These are phyloP conservation scores for Beta macrorhiza DNA, from an alignment of 179 eudicot genomes.

Conservation along the genomic window DNA sequence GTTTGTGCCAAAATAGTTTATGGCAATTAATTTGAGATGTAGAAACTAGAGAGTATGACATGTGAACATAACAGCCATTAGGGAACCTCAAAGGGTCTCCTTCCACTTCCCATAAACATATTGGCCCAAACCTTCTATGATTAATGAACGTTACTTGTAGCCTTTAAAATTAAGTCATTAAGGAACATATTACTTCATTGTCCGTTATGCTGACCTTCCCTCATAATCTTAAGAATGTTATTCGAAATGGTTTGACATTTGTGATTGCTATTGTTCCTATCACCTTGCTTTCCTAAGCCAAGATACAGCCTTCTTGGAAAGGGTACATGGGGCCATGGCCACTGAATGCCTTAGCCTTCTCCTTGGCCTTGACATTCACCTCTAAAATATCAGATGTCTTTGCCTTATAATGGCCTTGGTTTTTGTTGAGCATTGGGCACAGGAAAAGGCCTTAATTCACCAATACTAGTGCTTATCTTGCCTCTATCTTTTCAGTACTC, in stretches of 20 bases:
- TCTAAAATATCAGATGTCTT: too few relatives aligned
- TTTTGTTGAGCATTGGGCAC: too few relatives aligned
- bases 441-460: background rate
- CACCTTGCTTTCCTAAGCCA: too few relatives aligned
- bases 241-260: too few relatives aligned
- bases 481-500: background rate
- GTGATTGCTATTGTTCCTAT: too few relatives aligned
- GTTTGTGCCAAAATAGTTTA: too few relatives aligned
- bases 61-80: background rate
- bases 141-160: background rate
- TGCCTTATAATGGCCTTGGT: background rate
- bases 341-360: background rate
- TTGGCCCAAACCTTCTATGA: background rate
- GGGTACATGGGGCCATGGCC: too few relatives aligned
- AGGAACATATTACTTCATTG: background rate
- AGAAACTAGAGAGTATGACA: background rate
- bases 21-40: background rate
- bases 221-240: too few relatives aligned
- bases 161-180: background rate
- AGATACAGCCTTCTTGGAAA: too few relatives aligned
- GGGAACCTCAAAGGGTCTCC: background rate
- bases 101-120: background rate
- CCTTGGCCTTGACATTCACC: background rate
- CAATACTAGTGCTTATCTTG: background rate
- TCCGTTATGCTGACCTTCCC: background rate